Evolutionary conservation across 768 basidiomycete genomes (phyloP).

Genomic region (Tylopilus subfusipes): DNA sequence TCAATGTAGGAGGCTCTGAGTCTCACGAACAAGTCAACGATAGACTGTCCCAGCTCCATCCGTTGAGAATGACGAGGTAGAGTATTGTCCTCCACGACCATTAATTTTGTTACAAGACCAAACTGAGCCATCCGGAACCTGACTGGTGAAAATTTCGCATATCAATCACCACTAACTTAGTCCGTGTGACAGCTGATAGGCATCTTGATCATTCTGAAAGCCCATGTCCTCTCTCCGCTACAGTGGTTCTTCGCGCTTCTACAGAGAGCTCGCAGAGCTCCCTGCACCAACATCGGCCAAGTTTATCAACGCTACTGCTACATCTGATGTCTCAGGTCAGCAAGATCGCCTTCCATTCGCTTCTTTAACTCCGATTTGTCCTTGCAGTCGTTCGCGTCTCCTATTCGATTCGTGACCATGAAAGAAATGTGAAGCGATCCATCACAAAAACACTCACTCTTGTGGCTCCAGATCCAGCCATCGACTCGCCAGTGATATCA

Average conservation of each 20-base stretch:
- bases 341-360: background rate
- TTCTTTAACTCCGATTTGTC: too few species aligned
- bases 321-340: slow-evolving; percentile 18
- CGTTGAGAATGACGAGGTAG: too few species aligned
- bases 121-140: too few species aligned
- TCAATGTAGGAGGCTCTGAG: too few species aligned
- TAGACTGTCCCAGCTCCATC: too few species aligned
- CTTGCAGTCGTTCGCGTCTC: slow-evolving; percentile 40
- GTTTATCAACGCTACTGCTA: slow-evolving; percentile 21
- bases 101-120: too few species aligned
- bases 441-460: slow-evolving; percentile 39
- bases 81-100: too few species aligned
- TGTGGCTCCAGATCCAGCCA: slow-evolving; percentile 5
- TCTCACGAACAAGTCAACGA: too few species aligned
- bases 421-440: slow-evolving; percentile 45
- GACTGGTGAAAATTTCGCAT: background rate
- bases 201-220: background rate
- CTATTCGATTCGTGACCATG: slow-evolving; percentile 49
- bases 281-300: slow-evolving; percentile 37
- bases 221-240: slow-evolving; percentile 21
- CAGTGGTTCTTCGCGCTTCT: slow-evolving; percentile 23
- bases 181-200: background rate
- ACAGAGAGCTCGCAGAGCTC: slow-evolving; percentile 39
- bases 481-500: slow-evolving; percentile 11
- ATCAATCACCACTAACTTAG: background rate